Evolutionary conservation across 331 rosid species (phyloP), one percentile per base, ranked within the genome.

Genomic region (Spiraea crenata): DNA sequence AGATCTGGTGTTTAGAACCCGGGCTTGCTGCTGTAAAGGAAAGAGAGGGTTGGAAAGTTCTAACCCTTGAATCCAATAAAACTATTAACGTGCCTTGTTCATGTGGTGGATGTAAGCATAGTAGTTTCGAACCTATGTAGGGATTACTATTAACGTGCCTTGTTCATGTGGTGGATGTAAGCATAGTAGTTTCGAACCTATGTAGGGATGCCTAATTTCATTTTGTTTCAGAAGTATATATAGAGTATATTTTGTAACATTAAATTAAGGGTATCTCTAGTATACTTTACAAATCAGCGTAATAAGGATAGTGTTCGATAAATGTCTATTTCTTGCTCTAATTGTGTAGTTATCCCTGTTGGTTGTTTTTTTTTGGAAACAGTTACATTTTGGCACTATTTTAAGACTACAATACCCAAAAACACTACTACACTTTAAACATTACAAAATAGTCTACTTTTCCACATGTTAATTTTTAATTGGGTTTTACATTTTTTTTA

Each of bases 41-140:
- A 56, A 42, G 34, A 56, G 65, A 42, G 64, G 45, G 45, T 44
- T 56, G 65, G 55, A 9, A 31, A 25, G 65, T 42, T 40, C 11
- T 42, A 63, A 52, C 61, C 40, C n/a, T 56, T 1, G 56, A 1
- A 47, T 70, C 74, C 62, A 41, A 69, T 69, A 40, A 54, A 69
- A 25, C 51, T 20, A 31, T 34, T 56, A 11, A 9, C 39, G 3
- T 0, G 7, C 63, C 37, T 20, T 44, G 8, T 25, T 67, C 51
- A 14, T 54, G 25, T 42, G 49, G 49, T 68, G 40, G 49, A 19
- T 19, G 41, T 52, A 41, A 67, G 55, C 73, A 15, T n/a, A 4
- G 41, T 40, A 19, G 63, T 54, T 19, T 54, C 5, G 49, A 19
- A 40, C 73, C 39, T 40, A 39, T 38, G 40, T 6, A 20, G 58